Evolutionary conservation across 352 stramenopile species (phyloP).

Genomic region (Pythium myriotylum): DNA sequence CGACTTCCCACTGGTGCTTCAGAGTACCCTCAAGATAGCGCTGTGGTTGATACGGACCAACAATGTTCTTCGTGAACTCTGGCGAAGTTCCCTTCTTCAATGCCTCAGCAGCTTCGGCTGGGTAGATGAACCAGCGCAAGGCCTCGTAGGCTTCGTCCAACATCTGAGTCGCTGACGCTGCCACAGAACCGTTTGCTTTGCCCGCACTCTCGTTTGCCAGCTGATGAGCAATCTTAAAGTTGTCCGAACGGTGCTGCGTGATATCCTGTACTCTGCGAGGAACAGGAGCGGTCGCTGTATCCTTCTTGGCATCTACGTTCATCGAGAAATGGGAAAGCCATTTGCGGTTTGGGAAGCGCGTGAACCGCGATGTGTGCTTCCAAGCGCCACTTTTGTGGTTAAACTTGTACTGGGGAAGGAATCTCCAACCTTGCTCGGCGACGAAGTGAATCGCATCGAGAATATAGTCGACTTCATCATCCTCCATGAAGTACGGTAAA

Average conservation of each 20-base stretch:
- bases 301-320: background rate
- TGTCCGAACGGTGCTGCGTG: slow-evolving; percentile 21
- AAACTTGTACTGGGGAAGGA: slow-evolving; percentile 92
- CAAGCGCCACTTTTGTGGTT: slow-evolving; percentile 94
- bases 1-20: slow-evolving; percentile 45
- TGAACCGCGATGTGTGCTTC: slow-evolving; percentile 59
- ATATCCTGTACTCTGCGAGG: slow-evolving; percentile 2
- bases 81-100: slow-evolving; percentile 18
- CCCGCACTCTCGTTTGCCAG: slow-evolving; percentile 17
- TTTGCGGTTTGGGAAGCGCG: slow-evolving; percentile 29
- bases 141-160: slow-evolving; percentile 29
- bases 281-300: background rate
- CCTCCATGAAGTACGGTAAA: slow-evolving; percentile 76
- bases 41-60: slow-evolving; percentile 35
- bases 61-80: background rate
- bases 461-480: slow-evolving; percentile 92
- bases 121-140: slow-evolving; percentile 51
- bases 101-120: slow-evolving; percentile 33
- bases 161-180: slow-evolving; percentile 27
- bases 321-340: slow-evolving; percentile 33
- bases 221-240: slow-evolving; percentile 23
- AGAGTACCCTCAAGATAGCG: slow-evolving; percentile 48
- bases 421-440: slow-evolving; percentile 86
- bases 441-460: slow-evolving; percentile 90
- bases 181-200: slow-evolving; percentile 14